phyloP scores from a whole-genome alignment of 768 basidiomycete species.

The Pleurotus tuber-regium region DNA sequence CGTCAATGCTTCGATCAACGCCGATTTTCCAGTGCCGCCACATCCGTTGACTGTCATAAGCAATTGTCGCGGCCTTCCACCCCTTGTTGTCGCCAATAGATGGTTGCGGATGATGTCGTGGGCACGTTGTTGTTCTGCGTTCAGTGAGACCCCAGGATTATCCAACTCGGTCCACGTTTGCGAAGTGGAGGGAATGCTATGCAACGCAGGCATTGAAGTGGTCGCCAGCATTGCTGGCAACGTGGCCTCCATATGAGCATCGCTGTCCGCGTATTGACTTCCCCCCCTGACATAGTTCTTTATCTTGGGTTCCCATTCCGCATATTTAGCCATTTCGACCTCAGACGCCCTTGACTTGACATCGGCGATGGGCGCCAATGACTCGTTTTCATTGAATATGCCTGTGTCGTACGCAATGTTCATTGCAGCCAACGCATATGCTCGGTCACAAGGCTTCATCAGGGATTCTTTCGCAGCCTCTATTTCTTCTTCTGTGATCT shows the following conservation, averaged over 20 bases:
- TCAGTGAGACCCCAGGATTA: no score
- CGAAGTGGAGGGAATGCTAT: neutral
- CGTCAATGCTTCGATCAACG: slow-evolving; percentile 34
- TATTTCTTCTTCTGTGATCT: neutral
- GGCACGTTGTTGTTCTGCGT: slow-evolving; percentile 33
- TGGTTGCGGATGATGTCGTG: slow-evolving; percentile 34
- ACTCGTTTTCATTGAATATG: neutral
- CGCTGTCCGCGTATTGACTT: no score
- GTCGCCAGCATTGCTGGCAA: no score
- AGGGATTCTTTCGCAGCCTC: neutral
- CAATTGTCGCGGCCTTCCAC: slow-evolving; percentile 24
- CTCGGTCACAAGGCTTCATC: neutral
- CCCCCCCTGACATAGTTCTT: neutral
- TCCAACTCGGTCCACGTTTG: neutral
- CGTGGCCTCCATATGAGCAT: no score
- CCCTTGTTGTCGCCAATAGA: slow-evolving; percentile 18
- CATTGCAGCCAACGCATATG: neutral
- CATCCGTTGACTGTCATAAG: slow-evolving; percentile 37
- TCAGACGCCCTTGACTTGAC: no score
- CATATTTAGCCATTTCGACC: neutral
- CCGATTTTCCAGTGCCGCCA: slow-evolving; percentile 44
- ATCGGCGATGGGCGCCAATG: no score
- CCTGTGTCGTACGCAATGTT: neutral
- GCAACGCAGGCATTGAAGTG: neutral
- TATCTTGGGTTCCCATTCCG: neutral